Evolutionary conservation across 352 stramenopile species (phyloP), one percentile per base, ranked within the genome.

Genomic region (Phytophthora crassamura): DNA sequence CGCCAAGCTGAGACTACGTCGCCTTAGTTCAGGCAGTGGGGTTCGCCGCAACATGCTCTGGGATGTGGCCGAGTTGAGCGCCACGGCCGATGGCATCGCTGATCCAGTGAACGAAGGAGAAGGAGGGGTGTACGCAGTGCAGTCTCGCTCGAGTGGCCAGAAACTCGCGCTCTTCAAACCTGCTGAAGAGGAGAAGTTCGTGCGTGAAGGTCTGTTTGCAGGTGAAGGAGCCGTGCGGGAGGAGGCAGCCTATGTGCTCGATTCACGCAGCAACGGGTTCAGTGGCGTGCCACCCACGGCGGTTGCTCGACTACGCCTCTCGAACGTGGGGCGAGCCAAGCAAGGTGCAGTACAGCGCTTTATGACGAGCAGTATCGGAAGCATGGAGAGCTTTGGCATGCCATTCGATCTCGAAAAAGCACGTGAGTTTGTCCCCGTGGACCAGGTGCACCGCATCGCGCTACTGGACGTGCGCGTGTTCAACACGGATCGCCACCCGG

Each of bases 121-220:
- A 39, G 85, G 85, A 4, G 85, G 85, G 4, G 85, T 92, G 15
- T 94, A 94, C 48, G 77, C 86, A 18, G 76, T 94, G 4, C 77
- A 86, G 41, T 91, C 80, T 51, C 75, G 77, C 28, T 79, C 77
- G 2, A 90, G 80, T 30, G 84, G 84, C 10, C 65, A 85, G 49
- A 94, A 93, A 43, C 59, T 94, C n/a, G 86, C 82, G 10, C 82
- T 94, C 53, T 94, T 93, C 59, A 94, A 94, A 48, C 86, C 86
- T 20, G 78, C 77, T 11, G 84, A 93, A 48, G 86, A 94, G 57
- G 86, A 94, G 30, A 85, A 76, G 45, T 93, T 94, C 49, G 79
- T 90, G 8, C 82, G 86, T 32, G 83, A 91, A 58, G 83, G 85
- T 9, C 74, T 93, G 4, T 59, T 76, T 30, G 67, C 73, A 16